Percentiles rank a stretch among this genome's conserved stretches.
phyloP scores from a whole-genome alignment of 139 green algal species.

The Mychonastes homosphaera region DNA sequence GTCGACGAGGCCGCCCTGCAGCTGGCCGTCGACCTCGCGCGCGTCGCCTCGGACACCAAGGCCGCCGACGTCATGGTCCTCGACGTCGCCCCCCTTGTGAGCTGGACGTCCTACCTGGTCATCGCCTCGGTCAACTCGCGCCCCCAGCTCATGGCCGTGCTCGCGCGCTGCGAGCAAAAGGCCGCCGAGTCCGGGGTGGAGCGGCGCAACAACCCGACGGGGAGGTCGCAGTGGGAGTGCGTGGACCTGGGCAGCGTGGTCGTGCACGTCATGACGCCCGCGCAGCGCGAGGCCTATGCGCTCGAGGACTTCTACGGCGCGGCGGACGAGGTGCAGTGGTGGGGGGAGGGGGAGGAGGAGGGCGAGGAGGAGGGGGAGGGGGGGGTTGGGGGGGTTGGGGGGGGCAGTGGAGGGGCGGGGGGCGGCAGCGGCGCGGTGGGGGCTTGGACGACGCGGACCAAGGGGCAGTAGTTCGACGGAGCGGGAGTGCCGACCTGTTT shows the following conservation, averaged over 20 bases:
- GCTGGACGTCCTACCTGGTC: conserved; percentile 51
- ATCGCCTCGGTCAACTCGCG: conserved; percentile 26
- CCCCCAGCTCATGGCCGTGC: conserved; percentile 56
- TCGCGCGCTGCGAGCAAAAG: conserved; percentile 43
- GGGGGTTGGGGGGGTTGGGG: too few species aligned
- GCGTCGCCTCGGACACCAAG: conserved; percentile 30
- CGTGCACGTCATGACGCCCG: conserved; percentile 44
- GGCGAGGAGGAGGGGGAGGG: too few species aligned
- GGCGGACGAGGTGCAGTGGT: conserved; percentile 47
- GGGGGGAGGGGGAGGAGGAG: too few species aligned
- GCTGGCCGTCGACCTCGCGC: conserved; percentile 29
- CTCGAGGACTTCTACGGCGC: conserved; percentile 51
- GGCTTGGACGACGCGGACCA: too few species aligned
- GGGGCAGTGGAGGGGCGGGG: too few species aligned
- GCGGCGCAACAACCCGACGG: background rate
- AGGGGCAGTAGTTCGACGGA: too few species aligned
- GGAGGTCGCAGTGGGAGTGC: conserved; percentile 35
- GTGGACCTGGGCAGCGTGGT: conserved; percentile 50
- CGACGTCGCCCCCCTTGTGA: conserved; percentile 51
- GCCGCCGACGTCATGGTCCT: conserved; percentile 47
- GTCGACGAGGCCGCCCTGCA: conserved; percentile 11
- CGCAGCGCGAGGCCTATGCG: conserved; percentile 51
- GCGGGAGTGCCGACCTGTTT: too few species aligned
- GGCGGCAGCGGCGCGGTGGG: too few species aligned
- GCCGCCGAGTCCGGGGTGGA: conserved; percentile 23